Percentiles rank a stretch among this genome's conserved stretches.
Evolutionary conservation across 352 stramenopile species (phyloP).

Genomic region (Pythium sp.): DNA sequence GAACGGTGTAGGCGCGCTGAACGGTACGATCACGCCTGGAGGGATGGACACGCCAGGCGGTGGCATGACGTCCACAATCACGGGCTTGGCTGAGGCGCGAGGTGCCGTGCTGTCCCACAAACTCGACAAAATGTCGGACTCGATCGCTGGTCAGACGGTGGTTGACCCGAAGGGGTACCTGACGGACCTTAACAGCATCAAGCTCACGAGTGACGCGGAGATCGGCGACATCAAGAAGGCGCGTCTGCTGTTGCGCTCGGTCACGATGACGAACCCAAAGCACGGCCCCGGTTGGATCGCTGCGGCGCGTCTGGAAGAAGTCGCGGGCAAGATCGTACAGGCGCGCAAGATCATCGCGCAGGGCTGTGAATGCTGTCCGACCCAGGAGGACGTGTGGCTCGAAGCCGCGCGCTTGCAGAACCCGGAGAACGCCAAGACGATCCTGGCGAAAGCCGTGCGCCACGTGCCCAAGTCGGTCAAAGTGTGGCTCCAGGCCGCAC

Average conservation of each 20-base stretch:
- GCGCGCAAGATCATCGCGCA: conserved; percentile 98
- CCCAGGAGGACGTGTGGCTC: conserved; percentile 98
- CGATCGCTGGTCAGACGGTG: conserved; percentile 94
- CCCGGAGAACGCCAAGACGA: conserved; percentile 95
- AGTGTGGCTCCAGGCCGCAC: conserved; percentile 94
- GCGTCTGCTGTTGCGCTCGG: conserved; percentile 92
- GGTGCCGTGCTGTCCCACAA: conserved; percentile 94
- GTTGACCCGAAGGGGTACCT: conserved; percentile 98
- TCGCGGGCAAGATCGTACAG: conserved; percentile 94
- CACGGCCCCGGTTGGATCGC: conserved; percentile 99
- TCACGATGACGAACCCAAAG: conserved; percentile 98
- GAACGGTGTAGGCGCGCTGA: conserved; percentile 25
- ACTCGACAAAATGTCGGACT: conserved; percentile 97
- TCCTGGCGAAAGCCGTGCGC: conserved; percentile 91
- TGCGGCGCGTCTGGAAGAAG: conserved; percentile 96
- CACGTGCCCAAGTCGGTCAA: conserved; percentile 94
- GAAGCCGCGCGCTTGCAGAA: conserved; percentile 96
- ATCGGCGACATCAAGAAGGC: conserved; percentile 99
- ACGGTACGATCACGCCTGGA: conserved; percentile 52
- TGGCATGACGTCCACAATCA: conserved; percentile 75
- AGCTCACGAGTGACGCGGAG: conserved; percentile 92
- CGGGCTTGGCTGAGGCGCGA: conserved; percentile 88
- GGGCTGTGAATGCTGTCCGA: conserved; percentile 95
- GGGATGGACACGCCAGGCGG: conserved; percentile 53
- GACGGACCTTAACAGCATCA: conserved; percentile 95